These are phyloP conservation scores for Eudorina sp. DNA, from an alignment of 139 green algal genomes.

Conservation along the genomic window DNA sequence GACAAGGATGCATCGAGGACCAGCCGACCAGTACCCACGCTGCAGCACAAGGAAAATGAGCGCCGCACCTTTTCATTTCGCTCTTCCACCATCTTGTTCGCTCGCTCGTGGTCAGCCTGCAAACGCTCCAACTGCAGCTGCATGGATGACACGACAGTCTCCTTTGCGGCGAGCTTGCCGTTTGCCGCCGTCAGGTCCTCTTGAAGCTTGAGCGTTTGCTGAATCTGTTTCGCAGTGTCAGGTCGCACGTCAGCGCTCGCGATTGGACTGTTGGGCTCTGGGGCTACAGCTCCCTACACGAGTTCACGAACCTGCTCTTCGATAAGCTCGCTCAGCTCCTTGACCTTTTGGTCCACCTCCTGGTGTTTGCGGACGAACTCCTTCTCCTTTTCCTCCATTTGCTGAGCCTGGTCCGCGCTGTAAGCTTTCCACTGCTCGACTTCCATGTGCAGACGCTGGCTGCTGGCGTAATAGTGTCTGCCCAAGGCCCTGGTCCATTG, in stretches of 20 bases:
- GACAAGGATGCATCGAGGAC: too few species aligned
- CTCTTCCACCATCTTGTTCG: conserved; percentile 40
- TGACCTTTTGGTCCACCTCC: conserved; percentile 49
- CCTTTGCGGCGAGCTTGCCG: not conserved
- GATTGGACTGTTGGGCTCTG: too few species aligned
- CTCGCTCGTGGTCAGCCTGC: conserved; percentile 43
- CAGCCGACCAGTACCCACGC: too few species aligned
- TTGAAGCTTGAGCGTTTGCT: conserved; percentile 44
- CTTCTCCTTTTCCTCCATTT: conserved; percentile 38
- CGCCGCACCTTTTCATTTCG: conserved; percentile 55
- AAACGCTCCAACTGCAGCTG: conserved; percentile 40
- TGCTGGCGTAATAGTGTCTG: conserved; percentile 53
- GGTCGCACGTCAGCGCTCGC: too few species aligned
- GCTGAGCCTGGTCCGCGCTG: conserved; percentile 18
- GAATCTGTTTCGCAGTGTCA: too few species aligned
- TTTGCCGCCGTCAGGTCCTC: conserved; percentile 42
- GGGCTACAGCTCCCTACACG: too few species aligned
- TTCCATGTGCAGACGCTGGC: conserved; percentile 57
- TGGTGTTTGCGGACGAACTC: conserved; percentile 46
- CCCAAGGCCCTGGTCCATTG: conserved; percentile 71
- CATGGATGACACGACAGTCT: not conserved
- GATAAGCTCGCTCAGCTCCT: conserved; percentile 46
- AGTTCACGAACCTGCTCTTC: conserved; percentile 25
- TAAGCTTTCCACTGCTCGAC: conserved; percentile 63
- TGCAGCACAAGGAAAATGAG: too few species aligned